phyloP scores from a whole-genome alignment of 139 green algal species.

The Tetratostichococcus sp. region DNA sequence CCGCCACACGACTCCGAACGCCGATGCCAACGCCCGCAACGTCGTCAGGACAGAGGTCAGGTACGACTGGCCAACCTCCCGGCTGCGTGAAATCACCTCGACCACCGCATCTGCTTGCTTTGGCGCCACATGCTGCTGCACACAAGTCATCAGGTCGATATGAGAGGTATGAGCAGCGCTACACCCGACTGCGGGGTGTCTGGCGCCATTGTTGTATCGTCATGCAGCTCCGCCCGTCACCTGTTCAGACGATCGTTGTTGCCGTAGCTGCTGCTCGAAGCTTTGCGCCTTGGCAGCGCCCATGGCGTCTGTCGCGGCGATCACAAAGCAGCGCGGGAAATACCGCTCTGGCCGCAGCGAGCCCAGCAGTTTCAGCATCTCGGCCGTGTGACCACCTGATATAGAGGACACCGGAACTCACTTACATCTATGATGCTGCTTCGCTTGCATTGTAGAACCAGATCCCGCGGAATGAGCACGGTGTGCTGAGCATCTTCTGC shows the following conservation, averaged over 20 bases:
- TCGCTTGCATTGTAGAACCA: too few relatives aligned
- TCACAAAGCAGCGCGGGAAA: slow-evolving; percentile 65
- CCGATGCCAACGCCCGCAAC: slow-evolving; percentile 39
- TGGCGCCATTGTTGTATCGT: too few relatives aligned
- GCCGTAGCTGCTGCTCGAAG: background rate
- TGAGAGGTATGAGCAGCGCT: too few relatives aligned
- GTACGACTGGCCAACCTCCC: slow-evolving; percentile 84
- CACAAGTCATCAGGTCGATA: too few relatives aligned
- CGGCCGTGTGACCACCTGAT: slow-evolving; percentile 86
- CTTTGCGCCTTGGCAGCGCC: slow-evolving; percentile 45
- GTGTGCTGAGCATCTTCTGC: too few relatives aligned
- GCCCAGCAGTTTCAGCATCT: slow-evolving; percentile 77
- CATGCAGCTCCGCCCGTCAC: too few relatives aligned
- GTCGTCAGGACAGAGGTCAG: slow-evolving; percentile 66
- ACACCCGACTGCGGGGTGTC: too few relatives aligned
- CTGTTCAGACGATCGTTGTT: too few relatives aligned
- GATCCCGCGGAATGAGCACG: background rate
- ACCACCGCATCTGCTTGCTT: background rate
- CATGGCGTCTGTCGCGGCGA: slow-evolving; percentile 66
- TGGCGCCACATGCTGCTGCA: background rate
- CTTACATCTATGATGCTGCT: too few relatives aligned
- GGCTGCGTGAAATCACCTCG: slow-evolving; percentile 62
- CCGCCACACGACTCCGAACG: slow-evolving; percentile 30
- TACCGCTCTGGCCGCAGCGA: slow-evolving; percentile 53
- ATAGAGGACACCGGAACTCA: too few relatives aligned